Evolutionary conservation across 1,284 basidiomycete species (phyloP), one percentile per base, ranked within the genome.

Genomic region (Cryptococcus maquisensis): DNA sequence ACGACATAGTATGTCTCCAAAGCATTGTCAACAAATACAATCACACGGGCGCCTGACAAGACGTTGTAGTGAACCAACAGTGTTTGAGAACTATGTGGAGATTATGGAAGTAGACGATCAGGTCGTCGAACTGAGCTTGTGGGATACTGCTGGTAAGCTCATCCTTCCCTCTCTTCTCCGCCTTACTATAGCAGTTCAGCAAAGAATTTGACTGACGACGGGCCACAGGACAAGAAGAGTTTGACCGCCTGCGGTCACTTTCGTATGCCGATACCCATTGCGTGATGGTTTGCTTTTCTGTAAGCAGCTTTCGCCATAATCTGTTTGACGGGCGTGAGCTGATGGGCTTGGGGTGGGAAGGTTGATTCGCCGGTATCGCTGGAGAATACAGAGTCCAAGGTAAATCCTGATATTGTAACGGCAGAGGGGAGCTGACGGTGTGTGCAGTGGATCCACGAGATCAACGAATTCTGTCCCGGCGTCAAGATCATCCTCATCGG

Each of bases 241-340:
- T 97, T 72, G 94, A 96, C 72, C 81, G 91, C 47, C 77, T 98
- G 52, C 82, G 95, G 46, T 91, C 90, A 16, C 77, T 98, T 26
- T 90, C 87, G 36, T 98, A 97, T 72, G 88, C 93, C 3, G 93
- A 97, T 72, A 96, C 93, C 0, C 89, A 97, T 77, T 87, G 96
- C 53, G 83, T 97, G 60, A 87, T 96, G 86, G 80, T 95, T 35
- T 96, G 93, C 76, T 96, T 94, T 73, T 93, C 91, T 35, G 90
- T 90, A 60, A 58, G 86, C 60, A 51, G 0, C 20, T 1, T 21
- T 21, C 15, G 20, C n/a, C n/a, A n/a, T n/a, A n/a, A n/a, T n/a
- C n/a, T n/a, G n/a, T n/a, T n/a, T n/a, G n/a, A n/a, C n/a, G n/a
- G n/a, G n/a, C n/a, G n/a, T n/a, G n/a, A n/a, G n/a, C 49, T 42